Percentiles rank a stretch among this genome's conserved stretches.
Evolutionary conservation across 2,329 filamentous ascomycete species (phyloP).

Genomic region (Rugonectria rugulosa): DNA sequence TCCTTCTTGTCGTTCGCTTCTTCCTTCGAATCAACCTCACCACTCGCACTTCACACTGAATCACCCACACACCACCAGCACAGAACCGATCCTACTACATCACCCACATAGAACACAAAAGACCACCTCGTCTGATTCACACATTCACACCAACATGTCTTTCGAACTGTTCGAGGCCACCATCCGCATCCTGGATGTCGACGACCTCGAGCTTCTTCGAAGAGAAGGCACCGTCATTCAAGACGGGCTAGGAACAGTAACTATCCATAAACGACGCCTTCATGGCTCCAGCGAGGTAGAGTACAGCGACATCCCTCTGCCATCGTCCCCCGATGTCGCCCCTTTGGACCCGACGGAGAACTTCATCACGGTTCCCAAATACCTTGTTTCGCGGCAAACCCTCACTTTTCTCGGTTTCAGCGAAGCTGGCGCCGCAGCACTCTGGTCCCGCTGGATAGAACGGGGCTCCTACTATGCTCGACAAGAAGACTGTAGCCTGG

Average conservation of each 20-base stretch:
- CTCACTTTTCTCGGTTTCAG: neutral
- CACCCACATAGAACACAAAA: too few species aligned
- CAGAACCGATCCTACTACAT: too few species aligned
- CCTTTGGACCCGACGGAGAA: neutral
- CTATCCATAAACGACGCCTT: slow-evolving; percentile 27
- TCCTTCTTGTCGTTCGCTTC: too few species aligned
- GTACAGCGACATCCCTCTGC: neutral
- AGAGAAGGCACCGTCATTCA: neutral
- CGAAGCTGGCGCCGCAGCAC: neutral
- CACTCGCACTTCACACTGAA: too few species aligned
- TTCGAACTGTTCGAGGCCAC: too few species aligned
- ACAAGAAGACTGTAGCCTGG: neutral
- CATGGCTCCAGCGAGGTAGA: slow-evolving; percentile 23
- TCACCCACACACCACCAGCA: too few species aligned
- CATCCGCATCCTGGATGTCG: too few species aligned
- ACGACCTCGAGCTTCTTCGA: neutral
- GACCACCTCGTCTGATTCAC: too few species aligned
- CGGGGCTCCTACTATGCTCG: too few species aligned
- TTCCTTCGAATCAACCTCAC: too few species aligned
- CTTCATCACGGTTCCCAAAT: neutral
- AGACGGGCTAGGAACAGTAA: neutral
- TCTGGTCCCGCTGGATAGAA: neutral
- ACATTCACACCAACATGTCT: too few species aligned
- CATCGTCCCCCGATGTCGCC: neutral
- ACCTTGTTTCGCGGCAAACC: neutral